A percentile compares a stretch with the other conserved stretches of the same genome.
phyloP scores from a whole-genome alignment of 345 rosid genomes.

The Heritiera fomes region DNA sequence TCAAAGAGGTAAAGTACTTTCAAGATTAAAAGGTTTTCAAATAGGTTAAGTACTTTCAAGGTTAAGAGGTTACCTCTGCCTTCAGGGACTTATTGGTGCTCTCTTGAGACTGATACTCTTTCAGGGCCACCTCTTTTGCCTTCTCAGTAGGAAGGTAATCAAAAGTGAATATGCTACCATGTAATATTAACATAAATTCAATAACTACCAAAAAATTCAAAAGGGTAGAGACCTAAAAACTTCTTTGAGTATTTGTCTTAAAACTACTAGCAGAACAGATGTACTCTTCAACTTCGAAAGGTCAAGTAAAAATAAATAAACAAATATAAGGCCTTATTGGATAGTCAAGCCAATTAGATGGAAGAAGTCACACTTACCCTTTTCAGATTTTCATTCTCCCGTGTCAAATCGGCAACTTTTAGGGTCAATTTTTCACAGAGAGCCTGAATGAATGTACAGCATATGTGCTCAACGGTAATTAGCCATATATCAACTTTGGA shows the following conservation, averaged over 20 bases:
- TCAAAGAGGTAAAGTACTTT: constrained; percentile 4
- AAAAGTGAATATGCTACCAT: constrained; percentile 10
- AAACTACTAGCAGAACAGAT: background rate
- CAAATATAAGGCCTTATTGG: background rate
- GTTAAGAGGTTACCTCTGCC: constrained; percentile 46
- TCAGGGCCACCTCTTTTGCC: constrained; percentile 71
- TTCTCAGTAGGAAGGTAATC: constrained; percentile 25
- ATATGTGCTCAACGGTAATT: background rate
- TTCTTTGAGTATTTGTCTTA: too few relatives aligned
- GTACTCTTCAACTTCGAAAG: background rate
- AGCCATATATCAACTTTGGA: background rate
- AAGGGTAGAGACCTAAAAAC: background rate
- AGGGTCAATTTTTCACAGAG: constrained; percentile 70
- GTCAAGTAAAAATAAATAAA: background rate
- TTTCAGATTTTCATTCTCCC: constrained; percentile 66
- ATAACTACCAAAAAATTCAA: background rate
- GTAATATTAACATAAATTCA: background rate
- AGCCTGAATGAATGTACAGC: constrained; percentile 42
- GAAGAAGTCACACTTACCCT: constrained; percentile 43
- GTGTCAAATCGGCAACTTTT: constrained; percentile 70
- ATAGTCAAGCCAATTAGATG: background rate
- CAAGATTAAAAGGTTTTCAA: background rate
- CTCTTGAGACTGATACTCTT: constrained; percentile 64
- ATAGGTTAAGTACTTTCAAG: background rate
- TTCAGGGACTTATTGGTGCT: constrained; percentile 59